These are phyloP conservation scores for Dichomitus squalens DNA, from an alignment of 1,284 basidiomycete species.

Conservation along the genomic window DNA sequence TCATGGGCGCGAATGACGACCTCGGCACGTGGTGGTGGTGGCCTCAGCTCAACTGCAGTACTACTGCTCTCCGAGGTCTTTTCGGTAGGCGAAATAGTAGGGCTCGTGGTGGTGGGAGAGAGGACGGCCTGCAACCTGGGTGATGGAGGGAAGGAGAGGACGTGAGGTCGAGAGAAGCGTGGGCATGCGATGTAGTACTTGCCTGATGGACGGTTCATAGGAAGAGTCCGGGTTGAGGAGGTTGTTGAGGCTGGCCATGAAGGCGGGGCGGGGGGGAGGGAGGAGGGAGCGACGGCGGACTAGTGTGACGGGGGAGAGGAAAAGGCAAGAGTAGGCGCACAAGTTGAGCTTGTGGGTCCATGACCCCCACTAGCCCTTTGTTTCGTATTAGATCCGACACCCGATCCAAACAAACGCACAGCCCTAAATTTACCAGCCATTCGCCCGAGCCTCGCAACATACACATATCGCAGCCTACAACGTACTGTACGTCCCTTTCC, in stretches of 20 bases:
- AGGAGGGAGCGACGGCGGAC: slow-evolving; percentile 17
- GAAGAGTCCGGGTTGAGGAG: slow-evolving; percentile 39
- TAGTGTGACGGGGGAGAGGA: slow-evolving; percentile 29
- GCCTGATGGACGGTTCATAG: slow-evolving; percentile 31
- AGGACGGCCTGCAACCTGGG: slow-evolving; percentile 24
- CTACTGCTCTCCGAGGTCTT: slow-evolving; percentile 19
- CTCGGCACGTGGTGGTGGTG: slow-evolving; percentile 27
- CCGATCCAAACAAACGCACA: slow-evolving; percentile 29
- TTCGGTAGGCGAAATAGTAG: slow-evolving; percentile 23
- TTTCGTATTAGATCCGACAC: slow-evolving; percentile 34
- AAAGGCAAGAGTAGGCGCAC: slow-evolving; percentile 35
- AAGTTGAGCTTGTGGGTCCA: slow-evolving; percentile 41
- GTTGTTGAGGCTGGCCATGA: slow-evolving; percentile 38
- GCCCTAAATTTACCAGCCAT: slow-evolving; percentile 2
- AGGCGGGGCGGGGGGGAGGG: slow-evolving; percentile 17
- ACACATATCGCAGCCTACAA: slow-evolving; percentile 4
- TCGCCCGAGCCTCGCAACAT: not conserved
- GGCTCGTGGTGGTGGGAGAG: slow-evolving; percentile 26
- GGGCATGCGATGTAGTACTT: slow-evolving; percentile 8
- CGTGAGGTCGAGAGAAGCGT: slow-evolving; percentile 12
- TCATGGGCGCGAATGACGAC: slow-evolving; percentile 31
- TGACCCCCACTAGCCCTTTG: slow-evolving; percentile 33
- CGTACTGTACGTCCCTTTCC: not conserved
- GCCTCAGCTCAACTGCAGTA: slow-evolving; percentile 31
- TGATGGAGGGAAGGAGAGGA: slow-evolving; percentile 6